Evolutionary conservation across 495 filamentous ascomycete genomes (phyloP).

Genomic region (Hypoxylon trugodes): DNA sequence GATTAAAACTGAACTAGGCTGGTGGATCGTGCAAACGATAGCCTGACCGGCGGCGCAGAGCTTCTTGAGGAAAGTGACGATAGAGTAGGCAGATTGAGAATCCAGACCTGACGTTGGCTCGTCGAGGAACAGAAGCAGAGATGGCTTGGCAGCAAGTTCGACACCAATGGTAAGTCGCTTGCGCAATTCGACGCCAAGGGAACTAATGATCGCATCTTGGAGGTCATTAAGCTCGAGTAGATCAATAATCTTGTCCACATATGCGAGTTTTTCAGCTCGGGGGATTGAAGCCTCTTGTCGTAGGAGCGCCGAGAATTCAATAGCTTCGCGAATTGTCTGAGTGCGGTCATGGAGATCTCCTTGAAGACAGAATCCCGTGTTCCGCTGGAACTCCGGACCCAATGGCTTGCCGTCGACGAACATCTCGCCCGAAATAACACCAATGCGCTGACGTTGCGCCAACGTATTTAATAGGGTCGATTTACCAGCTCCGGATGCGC

Average conservation of each 20-base stretch:
- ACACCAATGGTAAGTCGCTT: constrained; percentile 88
- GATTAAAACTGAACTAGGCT: constrained; percentile 67
- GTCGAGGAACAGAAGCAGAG: constrained; percentile 81
- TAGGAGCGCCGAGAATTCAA: constrained; percentile 81
- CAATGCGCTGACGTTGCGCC: constrained; percentile 77
- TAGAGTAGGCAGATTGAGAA: constrained; percentile 82
- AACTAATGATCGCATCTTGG: constrained; percentile 82
- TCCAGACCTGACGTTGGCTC: constrained; percentile 87
- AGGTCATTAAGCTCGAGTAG: constrained; percentile 83
- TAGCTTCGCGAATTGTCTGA: constrained; percentile 84
- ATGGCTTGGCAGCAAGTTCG: constrained; percentile 88
- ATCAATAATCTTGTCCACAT: constrained; percentile 88
- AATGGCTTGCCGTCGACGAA: constrained; percentile 78
- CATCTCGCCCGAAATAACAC: constrained; percentile 76
- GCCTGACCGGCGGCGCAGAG: constrained; percentile 78
- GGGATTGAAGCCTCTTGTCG: constrained; percentile 74
- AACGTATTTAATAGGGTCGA: constrained; percentile 79
- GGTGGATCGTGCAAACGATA: constrained; percentile 85
- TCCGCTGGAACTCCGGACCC: constrained; percentile 76
- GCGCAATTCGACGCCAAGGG: constrained; percentile 70
- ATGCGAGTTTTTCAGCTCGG: constrained; percentile 76
- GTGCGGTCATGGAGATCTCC: constrained; percentile 86
- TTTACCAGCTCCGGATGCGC: constrained; percentile 83
- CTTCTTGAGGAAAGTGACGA: constrained; percentile 86
- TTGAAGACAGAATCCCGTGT: constrained; percentile 87